These are phyloP conservation scores for Carex kokanica DNA, from an alignment of 176 grass and related monocot species.

Conservation along the genomic window DNA sequence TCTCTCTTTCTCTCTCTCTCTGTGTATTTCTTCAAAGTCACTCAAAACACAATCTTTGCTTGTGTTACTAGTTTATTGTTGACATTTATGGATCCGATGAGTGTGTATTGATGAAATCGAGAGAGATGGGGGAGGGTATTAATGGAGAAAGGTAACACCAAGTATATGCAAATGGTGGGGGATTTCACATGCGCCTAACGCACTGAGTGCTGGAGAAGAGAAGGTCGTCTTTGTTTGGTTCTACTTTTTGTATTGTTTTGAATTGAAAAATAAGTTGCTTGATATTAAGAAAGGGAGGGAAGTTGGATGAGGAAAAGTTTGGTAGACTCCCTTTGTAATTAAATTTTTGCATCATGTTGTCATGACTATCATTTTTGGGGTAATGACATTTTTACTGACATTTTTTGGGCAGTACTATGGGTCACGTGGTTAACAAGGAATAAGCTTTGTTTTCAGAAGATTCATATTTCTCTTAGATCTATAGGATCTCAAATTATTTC, in stretches of 20 bases:
- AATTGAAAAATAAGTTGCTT: slow-evolving; percentile 7
- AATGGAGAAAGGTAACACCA: background rate
- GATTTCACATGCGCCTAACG: slow-evolving; percentile 24
- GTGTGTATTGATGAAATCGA: slow-evolving; percentile 3
- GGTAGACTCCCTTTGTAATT: background rate
- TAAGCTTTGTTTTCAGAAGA: no score
- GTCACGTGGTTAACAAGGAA: no score
- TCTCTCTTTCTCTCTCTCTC: background rate
- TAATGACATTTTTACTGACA: no score
- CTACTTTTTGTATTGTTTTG: background rate
- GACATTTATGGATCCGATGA: slow-evolving; percentile 17
- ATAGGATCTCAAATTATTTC: no score
- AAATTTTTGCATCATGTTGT: background rate
- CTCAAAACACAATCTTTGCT: background rate
- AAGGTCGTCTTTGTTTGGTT: slow-evolving; percentile 18
- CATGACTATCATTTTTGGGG: no score
- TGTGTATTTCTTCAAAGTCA: background rate
- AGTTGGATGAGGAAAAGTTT: background rate
- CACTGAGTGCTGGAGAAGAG: background rate
- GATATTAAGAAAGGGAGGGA: background rate
- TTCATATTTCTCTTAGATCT: no score
- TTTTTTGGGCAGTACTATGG: no score
- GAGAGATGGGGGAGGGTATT: slow-evolving; percentile 11
- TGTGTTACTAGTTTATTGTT: background rate
- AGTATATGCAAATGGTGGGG: background rate